A percentile compares a stretch with the other conserved stretches of the same genome.
Evolutionary conservation across 1,139 yeast genomes (phyloP).

Genomic region (Yamadazyma friedrichii): DNA sequence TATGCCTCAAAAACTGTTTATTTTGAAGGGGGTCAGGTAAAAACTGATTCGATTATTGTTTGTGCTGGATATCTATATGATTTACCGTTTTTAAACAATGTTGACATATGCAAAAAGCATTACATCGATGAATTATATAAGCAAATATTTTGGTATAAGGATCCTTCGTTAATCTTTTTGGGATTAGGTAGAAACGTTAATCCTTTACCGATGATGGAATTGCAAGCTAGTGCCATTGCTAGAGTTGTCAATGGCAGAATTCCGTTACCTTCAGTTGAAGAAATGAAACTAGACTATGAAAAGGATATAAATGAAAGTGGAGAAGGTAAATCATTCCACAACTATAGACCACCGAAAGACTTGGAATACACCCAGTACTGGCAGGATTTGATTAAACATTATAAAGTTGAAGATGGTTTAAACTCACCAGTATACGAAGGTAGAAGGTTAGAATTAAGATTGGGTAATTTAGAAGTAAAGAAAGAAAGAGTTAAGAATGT

Average conservation of each 20-base stretch:
- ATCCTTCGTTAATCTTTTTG: conserved; percentile 39
- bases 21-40: conserved; percentile 18
- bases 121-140: conserved; percentile 32
- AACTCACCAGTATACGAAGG: conserved; percentile 10
- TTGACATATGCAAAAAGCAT: conserved; percentile 2
- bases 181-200: conserved; percentile 39
- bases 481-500: conserved; percentile 7
- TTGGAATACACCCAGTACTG: conserved; percentile 26
- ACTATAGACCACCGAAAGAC: conserved; percentile 27
- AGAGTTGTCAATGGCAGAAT: conserved; percentile 41
- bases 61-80: conserved; percentile 50
- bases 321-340: conserved; percentile 26
- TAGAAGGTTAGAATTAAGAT: conserved; percentile 9
- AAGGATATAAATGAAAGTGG: conserved; percentile 23
- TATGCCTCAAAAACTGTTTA: conserved; percentile 22
- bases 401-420: conserved; percentile 3
- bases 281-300: conserved; percentile 25
- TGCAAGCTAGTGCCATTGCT: conserved; percentile 43
- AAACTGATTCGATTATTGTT: conserved; percentile 38
- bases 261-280: conserved; percentile 29
- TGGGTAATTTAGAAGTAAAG: conserved; percentile 9
- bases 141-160: conserved; percentile 44
- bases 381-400: conserved; percentile 9
- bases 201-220: conserved; percentile 49
- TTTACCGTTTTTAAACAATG: conserved; percentile 37